Percentiles rank a stretch among this genome's conserved stretches.
phyloP scores from a whole-genome alignment of 2,329 filamentous ascomycete species.

The Diplodia mutila region DNA sequence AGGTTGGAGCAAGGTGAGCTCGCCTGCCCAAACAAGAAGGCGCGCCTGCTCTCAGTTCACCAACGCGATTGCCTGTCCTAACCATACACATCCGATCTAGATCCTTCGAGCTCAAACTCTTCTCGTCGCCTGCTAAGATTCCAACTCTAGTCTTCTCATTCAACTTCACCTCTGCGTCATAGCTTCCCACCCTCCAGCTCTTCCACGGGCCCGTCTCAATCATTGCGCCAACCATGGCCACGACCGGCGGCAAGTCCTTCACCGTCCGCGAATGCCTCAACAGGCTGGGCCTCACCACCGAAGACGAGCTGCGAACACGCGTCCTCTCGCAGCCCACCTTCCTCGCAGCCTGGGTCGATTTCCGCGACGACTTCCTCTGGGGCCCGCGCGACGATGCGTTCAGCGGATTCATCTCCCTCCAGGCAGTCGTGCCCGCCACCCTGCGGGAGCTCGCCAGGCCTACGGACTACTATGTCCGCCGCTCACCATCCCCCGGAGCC shows the following conservation, averaged over 20 bases:
- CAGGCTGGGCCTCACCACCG: background rate
- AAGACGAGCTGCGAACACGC: background rate
- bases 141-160: background rate
- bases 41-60: background rate
- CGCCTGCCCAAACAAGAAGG: background rate
- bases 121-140: no score
- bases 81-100: background rate
- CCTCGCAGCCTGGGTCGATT: slow-evolving; percentile 7
- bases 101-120: no score
- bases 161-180: background rate
- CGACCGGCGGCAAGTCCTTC: no score
- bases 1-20: background rate
- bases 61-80: background rate
- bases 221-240: background rate
- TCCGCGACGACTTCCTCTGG: slow-evolving; percentile 20
- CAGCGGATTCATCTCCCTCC: background rate
- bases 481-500: background rate
- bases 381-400: background rate
- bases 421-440: background rate
- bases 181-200: background rate
- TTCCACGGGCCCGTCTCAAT: no score
- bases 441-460: background rate
- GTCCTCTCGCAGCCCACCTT: background rate
- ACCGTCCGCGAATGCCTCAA: background rate
- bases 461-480: background rate